These are phyloP conservation scores for Hypoxylon sp. DNA, from an alignment of 2,329 filamentous ascomycete species.

Conservation along the genomic window DNA sequence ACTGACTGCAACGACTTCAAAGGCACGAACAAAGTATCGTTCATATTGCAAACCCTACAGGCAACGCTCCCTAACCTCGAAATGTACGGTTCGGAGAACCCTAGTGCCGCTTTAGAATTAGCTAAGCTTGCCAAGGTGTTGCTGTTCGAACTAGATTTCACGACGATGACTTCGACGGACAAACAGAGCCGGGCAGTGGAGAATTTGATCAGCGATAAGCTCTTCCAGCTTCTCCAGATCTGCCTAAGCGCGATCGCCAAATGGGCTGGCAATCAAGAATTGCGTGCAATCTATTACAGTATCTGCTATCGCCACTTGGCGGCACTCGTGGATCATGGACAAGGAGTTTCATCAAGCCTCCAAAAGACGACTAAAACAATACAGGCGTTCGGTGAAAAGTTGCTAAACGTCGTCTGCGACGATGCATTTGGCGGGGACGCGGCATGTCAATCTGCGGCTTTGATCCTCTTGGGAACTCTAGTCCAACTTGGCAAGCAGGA, in stretches of 20 bases:
- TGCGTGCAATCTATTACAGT: constrained; percentile 90
- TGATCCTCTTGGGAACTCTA: constrained; percentile 85
- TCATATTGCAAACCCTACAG: constrained; percentile 89
- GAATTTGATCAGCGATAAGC: constrained; percentile 86
- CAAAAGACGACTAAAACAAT: constrained; percentile 81
- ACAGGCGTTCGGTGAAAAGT: constrained; percentile 76
- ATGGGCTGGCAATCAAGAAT: constrained; percentile 76
- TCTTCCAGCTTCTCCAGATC: constrained; percentile 92
- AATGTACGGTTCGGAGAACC: constrained; percentile 76
- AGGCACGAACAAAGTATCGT: constrained; percentile 77
- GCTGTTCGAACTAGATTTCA: constrained; percentile 78
- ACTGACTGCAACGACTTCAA: constrained; percentile 86
- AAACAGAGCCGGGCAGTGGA: constrained; percentile 65
- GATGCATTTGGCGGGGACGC: constrained; percentile 90
- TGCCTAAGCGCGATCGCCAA: constrained; percentile 84
- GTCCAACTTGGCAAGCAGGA: constrained; percentile 81
- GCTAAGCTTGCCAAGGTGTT: constrained; percentile 82
- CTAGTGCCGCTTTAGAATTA: constrained; percentile 80
- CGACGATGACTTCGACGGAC: constrained; percentile 57
- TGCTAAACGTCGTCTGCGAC: constrained; percentile 91
- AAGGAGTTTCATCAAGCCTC: constrained; percentile 63
- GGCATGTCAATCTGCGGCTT: constrained; percentile 84
- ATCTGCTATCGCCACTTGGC: constrained; percentile 90
- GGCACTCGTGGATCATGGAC: constrained; percentile 72
- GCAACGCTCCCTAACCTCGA: constrained; percentile 91